Percentiles rank a stretch among this genome's conserved stretches.
Evolutionary conservation across 345 rosid genomes (phyloP).

Genomic region (Brassica napus): DNA sequence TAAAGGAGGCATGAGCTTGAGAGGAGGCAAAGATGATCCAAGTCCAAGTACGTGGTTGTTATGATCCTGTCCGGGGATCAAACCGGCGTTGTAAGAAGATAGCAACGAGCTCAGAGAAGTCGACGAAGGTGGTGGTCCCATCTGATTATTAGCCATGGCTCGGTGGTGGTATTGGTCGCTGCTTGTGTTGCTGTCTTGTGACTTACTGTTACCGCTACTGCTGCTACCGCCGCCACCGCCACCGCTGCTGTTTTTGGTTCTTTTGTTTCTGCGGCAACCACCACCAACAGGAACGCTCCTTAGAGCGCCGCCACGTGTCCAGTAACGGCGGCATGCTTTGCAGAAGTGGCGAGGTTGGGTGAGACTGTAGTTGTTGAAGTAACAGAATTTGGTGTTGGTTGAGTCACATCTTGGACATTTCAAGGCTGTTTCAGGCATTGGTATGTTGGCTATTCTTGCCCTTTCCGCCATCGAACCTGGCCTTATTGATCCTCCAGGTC

Average conservation of each 20-base stretch:
- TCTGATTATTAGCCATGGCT: constrained; percentile 26
- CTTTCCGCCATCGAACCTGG: constrained; percentile 80
- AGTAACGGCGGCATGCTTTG: constrained; percentile 81
- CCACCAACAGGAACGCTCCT: constrained; percentile 87
- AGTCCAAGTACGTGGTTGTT: constrained; percentile 39
- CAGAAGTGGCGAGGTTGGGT: constrained; percentile 91
- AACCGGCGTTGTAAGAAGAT: constrained; percentile 43
- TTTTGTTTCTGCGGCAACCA: constrained; percentile 79
- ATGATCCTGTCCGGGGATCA: constrained; percentile 41
- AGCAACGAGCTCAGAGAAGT: constrained; percentile 40
- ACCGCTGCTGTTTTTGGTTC: constrained; percentile 46
- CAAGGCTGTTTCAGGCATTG: constrained; percentile 63
- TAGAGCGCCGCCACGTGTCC: constrained; percentile 85
- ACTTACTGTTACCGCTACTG: constrained; percentile 36
- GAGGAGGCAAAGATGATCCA: constrained; percentile 43
- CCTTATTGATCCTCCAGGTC: constrained; percentile 43
- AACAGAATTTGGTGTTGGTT: constrained; percentile 78
- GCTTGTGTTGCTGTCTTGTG: constrained; percentile 43
- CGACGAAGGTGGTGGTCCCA: constrained; percentile 38
- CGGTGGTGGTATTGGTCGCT: constrained; percentile 39
- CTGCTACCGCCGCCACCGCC: constrained; percentile 39
- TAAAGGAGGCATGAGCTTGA: constrained; percentile 41
- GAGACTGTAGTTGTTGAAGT: constrained; percentile 83
- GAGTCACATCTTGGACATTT: constrained; percentile 89
- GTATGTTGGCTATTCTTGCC: constrained; percentile 68